Evolutionary conservation across 2,329 filamentous ascomycete species (phyloP).

Genomic region (Ophiostoma sp.): DNA sequence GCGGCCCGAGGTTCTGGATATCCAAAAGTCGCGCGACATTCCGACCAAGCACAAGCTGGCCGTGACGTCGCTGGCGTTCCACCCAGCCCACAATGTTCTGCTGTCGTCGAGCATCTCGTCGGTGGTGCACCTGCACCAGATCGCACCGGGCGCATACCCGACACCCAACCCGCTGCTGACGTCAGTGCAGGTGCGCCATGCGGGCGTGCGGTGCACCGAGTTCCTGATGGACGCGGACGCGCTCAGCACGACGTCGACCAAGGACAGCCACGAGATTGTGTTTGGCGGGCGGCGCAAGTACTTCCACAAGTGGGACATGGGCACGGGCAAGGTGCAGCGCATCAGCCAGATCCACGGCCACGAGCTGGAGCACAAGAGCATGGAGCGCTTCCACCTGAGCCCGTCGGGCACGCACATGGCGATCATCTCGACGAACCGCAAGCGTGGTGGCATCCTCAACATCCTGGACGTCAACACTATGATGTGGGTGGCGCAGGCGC

Average conservation of each 20-base stretch:
- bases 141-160: constrained; percentile 67
- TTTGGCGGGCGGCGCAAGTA: constrained; percentile 82
- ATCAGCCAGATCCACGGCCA: constrained; percentile 70
- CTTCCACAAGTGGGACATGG: constrained; percentile 91
- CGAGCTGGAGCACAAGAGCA: constrained; percentile 74
- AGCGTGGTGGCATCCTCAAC: constrained; percentile 85
- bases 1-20: constrained; percentile 81
- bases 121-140: constrained; percentile 82
- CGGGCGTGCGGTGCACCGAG: constrained; percentile 75
- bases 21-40: constrained; percentile 83
- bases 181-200: constrained; percentile 77
- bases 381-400: constrained; percentile 85
- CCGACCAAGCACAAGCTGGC: constrained; percentile 71
- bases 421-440: constrained; percentile 70
- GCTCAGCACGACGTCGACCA: constrained; percentile 44
- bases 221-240: constrained; percentile 53
- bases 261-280: constrained; percentile 57
- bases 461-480: constrained; percentile 71
- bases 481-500: constrained; percentile 81
- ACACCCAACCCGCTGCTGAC: constrained; percentile 85
- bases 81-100: constrained; percentile 80
- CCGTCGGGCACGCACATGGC: constrained; percentile 85
- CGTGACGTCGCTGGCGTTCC: constrained; percentile 80
- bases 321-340: constrained; percentile 76
- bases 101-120: constrained; percentile 83